phyloP scores from a whole-genome alignment of 2,329 filamentous ascomycete genomes.

The Trichoderma pleuroti region DNA sequence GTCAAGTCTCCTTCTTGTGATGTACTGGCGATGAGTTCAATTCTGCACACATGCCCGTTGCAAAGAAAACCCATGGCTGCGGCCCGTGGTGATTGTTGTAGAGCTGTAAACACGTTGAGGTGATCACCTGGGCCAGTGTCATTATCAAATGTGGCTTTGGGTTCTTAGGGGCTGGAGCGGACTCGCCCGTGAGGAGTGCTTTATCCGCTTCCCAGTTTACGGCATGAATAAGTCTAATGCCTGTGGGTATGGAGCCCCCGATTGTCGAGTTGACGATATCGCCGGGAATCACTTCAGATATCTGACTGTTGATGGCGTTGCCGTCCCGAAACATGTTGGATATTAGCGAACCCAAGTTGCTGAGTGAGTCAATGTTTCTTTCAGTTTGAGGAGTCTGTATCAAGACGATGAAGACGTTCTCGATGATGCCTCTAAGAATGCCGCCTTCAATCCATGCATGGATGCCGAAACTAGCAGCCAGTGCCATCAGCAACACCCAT shows the following conservation, averaged over 20 bases:
- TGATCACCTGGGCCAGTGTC: conserved; percentile 46
- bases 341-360: conserved; percentile 34
- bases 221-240: conserved; percentile 48
- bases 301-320: conserved; percentile 29
- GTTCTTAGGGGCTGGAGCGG: conserved; percentile 50
- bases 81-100: conserved; percentile 54
- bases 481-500: conserved; percentile 55
- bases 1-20: conserved; percentile 27
- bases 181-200: conserved; percentile 57
- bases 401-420: conserved; percentile 47
- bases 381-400: conserved; percentile 40
- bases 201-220: conserved; percentile 63
- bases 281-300: conserved; percentile 46
- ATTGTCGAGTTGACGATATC: conserved; percentile 48
- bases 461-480: conserved; percentile 51
- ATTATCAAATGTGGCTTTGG: conserved; percentile 37
- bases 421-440: conserved; percentile 48
- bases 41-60: conserved; percentile 57
- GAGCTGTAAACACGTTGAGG: conserved; percentile 56
- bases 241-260: conserved; percentile 54
- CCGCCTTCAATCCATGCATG: conserved; percentile 50
- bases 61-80: conserved; percentile 56
- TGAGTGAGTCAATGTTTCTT: conserved; percentile 39
- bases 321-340: conserved; percentile 37
- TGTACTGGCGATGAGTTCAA: conserved; percentile 51